Base-by-base conservation (phyloP, 2,329 filamentous ascomycete species). In the Aspergillus fijiensis region DNA sequence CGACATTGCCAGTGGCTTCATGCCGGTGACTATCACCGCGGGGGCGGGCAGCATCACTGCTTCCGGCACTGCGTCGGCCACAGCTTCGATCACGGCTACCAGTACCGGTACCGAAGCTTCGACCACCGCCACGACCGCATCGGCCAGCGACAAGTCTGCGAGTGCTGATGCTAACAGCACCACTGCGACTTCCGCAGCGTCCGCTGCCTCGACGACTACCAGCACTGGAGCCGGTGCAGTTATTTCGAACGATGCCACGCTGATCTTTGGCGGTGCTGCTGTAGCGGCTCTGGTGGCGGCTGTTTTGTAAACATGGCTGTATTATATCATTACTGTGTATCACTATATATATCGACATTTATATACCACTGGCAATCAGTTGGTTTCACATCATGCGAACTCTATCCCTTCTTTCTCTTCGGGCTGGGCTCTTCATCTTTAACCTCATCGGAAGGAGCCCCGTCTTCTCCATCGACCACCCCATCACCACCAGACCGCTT, bases 21-120 rank as follows among this genome's bases (percentile, higher is more conserved):
- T 69, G 27, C 64, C 65, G 2, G 67, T 72, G 2, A 71, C 65
- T 9, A 59, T 72, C 49, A 70, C 68, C 4, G 62, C 62, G 1
- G 67, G 62, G 0, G 59, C 59, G 1, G 48, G 51, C 31, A 65
- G 61, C 2, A 51, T 58, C 12, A 35, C 47, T 2, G 45, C 25
- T 9, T 29, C 51, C 9, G 10, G 14, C 23, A 59, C 57, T 29
- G 27, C 27, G 7, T 29, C 27, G 11, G 47, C 27, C n/a, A 49
- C 35, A 14, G 39, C 45, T 35, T 19, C 42, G 27, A 12, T 19
- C 23, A 31, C 49, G 10, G 33, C 35, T 16, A 42, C n/a, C 16
- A 33, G 50, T n/a, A 45, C 52, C 16, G 23, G n/a, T n/a, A 27
- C n/a, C 29, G 27, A 23, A 25, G 48, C 23, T 23, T 23, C 23